Evolutionary conservation across 768 basidiomycete genomes (phyloP).

Genomic region (Mycena filopes): DNA sequence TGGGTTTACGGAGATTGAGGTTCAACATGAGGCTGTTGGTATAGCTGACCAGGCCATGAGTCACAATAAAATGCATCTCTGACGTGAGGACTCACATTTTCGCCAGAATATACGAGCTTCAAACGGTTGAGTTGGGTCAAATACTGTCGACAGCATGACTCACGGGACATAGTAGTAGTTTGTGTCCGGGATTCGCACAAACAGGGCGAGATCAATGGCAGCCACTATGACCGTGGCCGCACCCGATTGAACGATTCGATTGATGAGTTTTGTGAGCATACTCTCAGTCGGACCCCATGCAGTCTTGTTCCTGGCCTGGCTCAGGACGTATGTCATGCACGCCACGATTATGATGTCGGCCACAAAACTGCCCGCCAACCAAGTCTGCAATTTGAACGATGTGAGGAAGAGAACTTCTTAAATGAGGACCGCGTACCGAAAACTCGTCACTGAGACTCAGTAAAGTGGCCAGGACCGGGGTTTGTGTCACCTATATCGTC

Average conservation of each 20-base stretch:
- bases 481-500: too few relatives aligned
- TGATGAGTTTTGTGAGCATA: not conserved
- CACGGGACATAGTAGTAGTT: constrained; percentile 9
- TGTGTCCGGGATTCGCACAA: not conserved
- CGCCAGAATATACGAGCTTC: not conserved
- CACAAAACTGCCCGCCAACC: not conserved
- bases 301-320: not conserved
- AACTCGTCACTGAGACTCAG: too few relatives aligned
- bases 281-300: not conserved
- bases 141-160: not conserved
- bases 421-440: too few relatives aligned
- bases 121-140: not conserved
- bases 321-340: constrained; percentile 2
- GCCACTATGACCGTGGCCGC: not conserved
- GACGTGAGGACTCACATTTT: constrained; percentile 9
- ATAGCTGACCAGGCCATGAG: not conserved
- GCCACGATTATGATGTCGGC: not conserved
- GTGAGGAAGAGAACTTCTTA: too few relatives aligned
- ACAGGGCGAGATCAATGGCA: not conserved
- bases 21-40: too few relatives aligned
- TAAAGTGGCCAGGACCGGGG: too few relatives aligned
- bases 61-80: too few relatives aligned
- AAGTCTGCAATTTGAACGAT: too few relatives aligned
- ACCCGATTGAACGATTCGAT: not conserved
- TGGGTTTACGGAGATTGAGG: too few relatives aligned